A percentile compares a stretch with the other conserved stretches of the same genome.
phyloP scores from a whole-genome alignment of 257 asterid genomes.

The Rehmannia glutinosa region DNA sequence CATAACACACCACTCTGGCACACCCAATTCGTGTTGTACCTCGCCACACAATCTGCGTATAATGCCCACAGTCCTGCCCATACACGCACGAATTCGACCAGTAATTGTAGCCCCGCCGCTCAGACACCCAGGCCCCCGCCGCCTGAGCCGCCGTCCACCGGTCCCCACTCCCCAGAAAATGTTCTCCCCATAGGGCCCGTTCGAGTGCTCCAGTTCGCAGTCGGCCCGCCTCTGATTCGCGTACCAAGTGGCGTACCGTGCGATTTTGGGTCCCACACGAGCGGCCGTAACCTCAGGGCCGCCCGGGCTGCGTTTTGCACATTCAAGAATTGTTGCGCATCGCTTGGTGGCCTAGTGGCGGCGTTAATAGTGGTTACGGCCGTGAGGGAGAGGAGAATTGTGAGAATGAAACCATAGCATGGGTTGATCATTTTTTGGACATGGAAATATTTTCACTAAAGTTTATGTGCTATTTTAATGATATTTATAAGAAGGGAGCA shows the following conservation, averaged over 20 bases:
- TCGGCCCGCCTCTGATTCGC: conserved; percentile 32
- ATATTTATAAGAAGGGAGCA: conserved; percentile 21
- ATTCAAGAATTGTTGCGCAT: conserved; percentile 22
- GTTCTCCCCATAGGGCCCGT: conserved; percentile 59
- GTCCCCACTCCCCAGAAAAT: conserved; percentile 54
- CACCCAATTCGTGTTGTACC: conserved; percentile 42
- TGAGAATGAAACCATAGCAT: neutral
- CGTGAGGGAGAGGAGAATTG: conserved; percentile 13
- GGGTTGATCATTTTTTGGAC: conserved; percentile 6
- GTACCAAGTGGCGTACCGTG: conserved; percentile 31
- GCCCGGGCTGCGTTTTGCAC: conserved; percentile 40
- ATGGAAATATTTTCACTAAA: neutral
- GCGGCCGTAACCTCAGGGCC: conserved; percentile 29
- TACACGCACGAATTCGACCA: conserved; percentile 40
- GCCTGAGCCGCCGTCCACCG: conserved; percentile 44
- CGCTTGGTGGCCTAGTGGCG: conserved; percentile 1
- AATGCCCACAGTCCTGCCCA: conserved; percentile 55
- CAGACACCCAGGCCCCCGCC: conserved; percentile 44
- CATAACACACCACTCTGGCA: conserved; percentile 44
- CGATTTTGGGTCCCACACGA: conserved; percentile 38
- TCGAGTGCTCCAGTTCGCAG: conserved; percentile 44
- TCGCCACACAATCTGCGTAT: conserved; percentile 64
- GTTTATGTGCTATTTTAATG: neutral
- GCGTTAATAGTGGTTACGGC: neutral
- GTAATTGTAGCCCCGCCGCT: conserved; percentile 41